Evolutionary conservation across 139 green algal genomes (phyloP).

Genomic region (Auxenochlorella pyrenoidosa): DNA sequence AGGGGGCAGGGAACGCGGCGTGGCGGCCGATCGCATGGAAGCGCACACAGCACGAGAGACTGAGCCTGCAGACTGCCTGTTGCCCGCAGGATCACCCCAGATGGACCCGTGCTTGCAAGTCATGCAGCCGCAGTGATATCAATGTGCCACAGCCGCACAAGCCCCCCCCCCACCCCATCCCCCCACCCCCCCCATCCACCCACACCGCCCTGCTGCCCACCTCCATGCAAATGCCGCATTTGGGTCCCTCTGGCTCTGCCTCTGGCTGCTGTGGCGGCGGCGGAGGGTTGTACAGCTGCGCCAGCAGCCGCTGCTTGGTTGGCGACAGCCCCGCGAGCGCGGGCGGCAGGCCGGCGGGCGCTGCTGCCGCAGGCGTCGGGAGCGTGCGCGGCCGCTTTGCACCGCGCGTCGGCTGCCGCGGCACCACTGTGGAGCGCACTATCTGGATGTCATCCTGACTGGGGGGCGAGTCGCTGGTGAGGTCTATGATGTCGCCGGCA

Average conservation of each 20-base stretch:
- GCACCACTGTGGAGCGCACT: constrained; percentile 25
- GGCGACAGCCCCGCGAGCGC: background rate
- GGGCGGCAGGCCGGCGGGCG: background rate
- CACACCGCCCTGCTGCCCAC: background rate
- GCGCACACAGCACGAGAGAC: no score
- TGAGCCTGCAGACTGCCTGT: no score
- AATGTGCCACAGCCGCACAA: background rate
- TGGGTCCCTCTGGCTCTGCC: constrained; percentile 24
- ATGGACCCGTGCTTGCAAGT: no score
- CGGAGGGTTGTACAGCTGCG: background rate
- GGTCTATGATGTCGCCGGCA: constrained; percentile 18
- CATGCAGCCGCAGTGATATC: no score
- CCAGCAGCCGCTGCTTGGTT: constrained; percentile 1
- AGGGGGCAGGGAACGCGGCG: no score
- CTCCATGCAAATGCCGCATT: constrained; percentile 67
- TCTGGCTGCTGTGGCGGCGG: constrained; percentile 22
- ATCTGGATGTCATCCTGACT: constrained; percentile 19
- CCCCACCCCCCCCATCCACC: background rate
- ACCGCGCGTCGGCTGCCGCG: background rate
- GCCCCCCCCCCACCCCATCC: background rate
- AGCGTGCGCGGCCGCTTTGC: constrained; percentile 9
- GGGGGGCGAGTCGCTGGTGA: constrained; percentile 20
- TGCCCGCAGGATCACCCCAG: no score
- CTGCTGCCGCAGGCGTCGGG: background rate
- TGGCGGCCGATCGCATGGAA: background rate